phyloP scores from a whole-genome alignment of 371 early-diverging fungal genomes.

The Dichotomocladium elegans region DNA sequence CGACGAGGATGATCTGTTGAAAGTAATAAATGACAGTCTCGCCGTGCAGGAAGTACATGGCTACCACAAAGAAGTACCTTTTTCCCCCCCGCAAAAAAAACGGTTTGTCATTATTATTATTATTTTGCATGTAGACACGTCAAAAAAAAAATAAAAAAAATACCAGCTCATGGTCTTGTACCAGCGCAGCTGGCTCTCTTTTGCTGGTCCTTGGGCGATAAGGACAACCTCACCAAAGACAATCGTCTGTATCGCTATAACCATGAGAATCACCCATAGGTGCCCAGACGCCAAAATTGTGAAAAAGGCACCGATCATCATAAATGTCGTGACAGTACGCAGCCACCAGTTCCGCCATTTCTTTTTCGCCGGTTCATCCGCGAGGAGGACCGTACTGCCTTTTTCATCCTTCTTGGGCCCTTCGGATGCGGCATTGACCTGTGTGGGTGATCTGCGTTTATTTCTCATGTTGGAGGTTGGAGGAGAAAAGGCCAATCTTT shows the following conservation, averaged over 20 bases:
- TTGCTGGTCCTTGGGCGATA: slow-evolving; percentile 82
- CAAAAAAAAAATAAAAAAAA: too few species aligned
- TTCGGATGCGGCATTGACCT: too few species aligned
- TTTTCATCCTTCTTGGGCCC: slow-evolving; percentile 2
- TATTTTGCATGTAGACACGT: too few species aligned
- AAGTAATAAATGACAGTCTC: slow-evolving; percentile 88
- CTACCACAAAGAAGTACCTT: slow-evolving; percentile 74
- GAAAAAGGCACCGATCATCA: slow-evolving; percentile 87
- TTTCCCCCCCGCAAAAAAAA: too few species aligned
- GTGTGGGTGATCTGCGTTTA: neutral
- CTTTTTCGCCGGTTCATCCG: slow-evolving; percentile 49
- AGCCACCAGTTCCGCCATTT: slow-evolving; percentile 79
- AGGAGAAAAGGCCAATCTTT: too few species aligned
- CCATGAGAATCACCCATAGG: slow-evolving; percentile 73
- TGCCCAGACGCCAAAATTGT: slow-evolving; percentile 78
- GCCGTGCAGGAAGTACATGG: slow-evolving; percentile 92
- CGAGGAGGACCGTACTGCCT: slow-evolving; percentile 22
- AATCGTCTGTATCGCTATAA: slow-evolving; percentile 64
- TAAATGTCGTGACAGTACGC: slow-evolving; percentile 79
- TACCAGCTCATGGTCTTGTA: slow-evolving; percentile 87
- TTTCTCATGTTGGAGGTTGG: neutral
- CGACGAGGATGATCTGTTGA: slow-evolving; percentile 71
- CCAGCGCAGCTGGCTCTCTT: slow-evolving; percentile 86
- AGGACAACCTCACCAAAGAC: slow-evolving; percentile 90
- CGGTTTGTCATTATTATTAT: neutral